These are phyloP conservation scores for Saccharomyces hybrid DNA, from an alignment of 1,139 yeast species.

Conservation along the genomic window DNA sequence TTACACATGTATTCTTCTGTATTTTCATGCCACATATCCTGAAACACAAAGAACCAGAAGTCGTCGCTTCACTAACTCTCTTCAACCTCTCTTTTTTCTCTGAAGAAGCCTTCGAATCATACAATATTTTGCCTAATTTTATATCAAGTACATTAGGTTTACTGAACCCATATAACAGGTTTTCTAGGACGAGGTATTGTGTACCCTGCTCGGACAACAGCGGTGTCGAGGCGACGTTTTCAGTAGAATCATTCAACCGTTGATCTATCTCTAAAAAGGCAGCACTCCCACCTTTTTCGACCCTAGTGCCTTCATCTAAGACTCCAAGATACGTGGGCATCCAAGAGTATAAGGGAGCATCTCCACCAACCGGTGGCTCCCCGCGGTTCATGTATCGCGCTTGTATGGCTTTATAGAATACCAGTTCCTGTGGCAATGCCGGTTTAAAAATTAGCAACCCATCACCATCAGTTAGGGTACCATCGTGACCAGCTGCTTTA, in stretches of 20 bases:
- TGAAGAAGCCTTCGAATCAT: slow-evolving; percentile 50
- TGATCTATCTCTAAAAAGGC: slow-evolving; percentile 5
- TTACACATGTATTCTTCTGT: slow-evolving; percentile 16
- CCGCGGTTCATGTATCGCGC: slow-evolving; percentile 5
- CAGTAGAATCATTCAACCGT: neutral
- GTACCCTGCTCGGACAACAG: slow-evolving; percentile 11
- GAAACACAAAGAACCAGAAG: slow-evolving; percentile 68
- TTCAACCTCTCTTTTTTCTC: slow-evolving; percentile 59
- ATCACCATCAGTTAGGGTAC: slow-evolving; percentile 52
- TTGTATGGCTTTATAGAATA: slow-evolving; percentile 47
- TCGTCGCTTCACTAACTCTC: slow-evolving; percentile 60
- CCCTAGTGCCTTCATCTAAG: slow-evolving; percentile 35
- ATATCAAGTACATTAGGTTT: slow-evolving; percentile 75
- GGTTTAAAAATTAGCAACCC: slow-evolving; percentile 71
- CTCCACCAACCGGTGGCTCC: slow-evolving; percentile 25
- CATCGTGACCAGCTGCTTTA: slow-evolving; percentile 93
- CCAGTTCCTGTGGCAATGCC: slow-evolving; percentile 54
- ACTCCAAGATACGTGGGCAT: slow-evolving; percentile 41
- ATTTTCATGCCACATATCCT: slow-evolving; percentile 88
- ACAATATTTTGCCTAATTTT: slow-evolving; percentile 65
- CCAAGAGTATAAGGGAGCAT: slow-evolving; percentile 48
- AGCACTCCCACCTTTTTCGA: slow-evolving; percentile 2
- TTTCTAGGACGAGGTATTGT: slow-evolving; percentile 62
- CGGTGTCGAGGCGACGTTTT: slow-evolving; percentile 4
- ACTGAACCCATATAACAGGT: slow-evolving; percentile 52